Base-by-base conservation (phyloP, 306 rosid species). In the Geum urbanum region DNA sequence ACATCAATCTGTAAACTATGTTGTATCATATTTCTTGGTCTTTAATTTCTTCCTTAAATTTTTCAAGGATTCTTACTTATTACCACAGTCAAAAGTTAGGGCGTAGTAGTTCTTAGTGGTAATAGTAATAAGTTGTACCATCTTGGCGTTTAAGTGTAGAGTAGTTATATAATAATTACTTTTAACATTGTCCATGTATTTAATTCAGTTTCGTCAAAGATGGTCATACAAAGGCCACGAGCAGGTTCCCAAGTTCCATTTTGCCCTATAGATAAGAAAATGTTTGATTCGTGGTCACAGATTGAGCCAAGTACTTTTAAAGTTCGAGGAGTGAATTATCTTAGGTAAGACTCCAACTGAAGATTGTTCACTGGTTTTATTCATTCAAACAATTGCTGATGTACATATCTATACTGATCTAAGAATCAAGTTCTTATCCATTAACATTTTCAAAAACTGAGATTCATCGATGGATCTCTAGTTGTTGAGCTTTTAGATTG, bases 221-320 rank as follows among this genome's bases (percentile, higher is more conserved):
- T 54, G 65, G 83, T 91, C 76, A 82, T 95, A 67, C 95, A 79
- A 86, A 84, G 92, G 76, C 97, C 99, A 24, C 63, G 68, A 22
- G 97, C 99, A 46, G 99, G 99, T 52, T 89, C 95, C 50, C 97
- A 95, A 83, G 97, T 95, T 61, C 92, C 97, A 19, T 83, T 91
- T 82, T 89, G 95, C 78, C 99, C 97, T 49, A 57, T 84, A 22
- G 97, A 87, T 16, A 95, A 95, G 99, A 86, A 82, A 68, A 91
- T 95, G 87, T 86, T 87, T 11, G 91, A 95, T 78, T 86, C 82
- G 80, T 95, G 99, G 99, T 87, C 99, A 72, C 87, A 70, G 1
- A 84, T 95, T 79, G 96, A 95, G 19, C 97, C 99, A 59, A 70
- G 67, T 81, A 74, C 86, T 53, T 95, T 95, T 77, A 91, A 86